Evolutionary conservation across 345 rosid species (phyloP).

Genomic region (Populus tremula): DNA sequence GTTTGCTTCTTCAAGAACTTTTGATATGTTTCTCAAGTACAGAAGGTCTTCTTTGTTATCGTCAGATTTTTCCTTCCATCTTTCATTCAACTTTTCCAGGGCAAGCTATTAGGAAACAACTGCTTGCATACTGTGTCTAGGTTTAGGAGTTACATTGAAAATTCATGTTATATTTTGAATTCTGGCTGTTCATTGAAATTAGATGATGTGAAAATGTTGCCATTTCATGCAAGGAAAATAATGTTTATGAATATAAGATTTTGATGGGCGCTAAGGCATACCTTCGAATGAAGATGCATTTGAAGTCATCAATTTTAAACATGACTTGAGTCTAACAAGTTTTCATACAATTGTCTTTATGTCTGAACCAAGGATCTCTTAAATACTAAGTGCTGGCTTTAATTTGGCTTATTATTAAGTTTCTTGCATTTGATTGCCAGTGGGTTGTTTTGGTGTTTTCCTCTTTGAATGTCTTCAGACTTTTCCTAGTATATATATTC

Average conservation of each 20-base stretch:
- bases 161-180: background rate
- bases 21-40: background rate
- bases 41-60: background rate
- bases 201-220: too few relatives aligned
- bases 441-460: background rate
- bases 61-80: background rate
- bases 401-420: background rate
- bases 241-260: background rate
- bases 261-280: background rate
- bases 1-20: background rate
- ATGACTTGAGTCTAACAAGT: background rate
- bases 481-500: background rate
- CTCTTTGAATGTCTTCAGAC: background rate
- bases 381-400: background rate
- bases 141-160: background rate
- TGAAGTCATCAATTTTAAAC: background rate
- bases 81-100: background rate
- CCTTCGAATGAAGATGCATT: background rate
- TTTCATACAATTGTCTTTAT: background rate
- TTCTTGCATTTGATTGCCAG: background rate
- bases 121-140: background rate
- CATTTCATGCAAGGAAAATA: background rate
- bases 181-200: background rate
- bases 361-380: background rate
- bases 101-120: background rate